Evolutionary conservation across 192 early-diverging fungal species (phyloP), one percentile per base, ranked within the genome.

Genomic region (Rhizoclosmatium globosum): DNA sequence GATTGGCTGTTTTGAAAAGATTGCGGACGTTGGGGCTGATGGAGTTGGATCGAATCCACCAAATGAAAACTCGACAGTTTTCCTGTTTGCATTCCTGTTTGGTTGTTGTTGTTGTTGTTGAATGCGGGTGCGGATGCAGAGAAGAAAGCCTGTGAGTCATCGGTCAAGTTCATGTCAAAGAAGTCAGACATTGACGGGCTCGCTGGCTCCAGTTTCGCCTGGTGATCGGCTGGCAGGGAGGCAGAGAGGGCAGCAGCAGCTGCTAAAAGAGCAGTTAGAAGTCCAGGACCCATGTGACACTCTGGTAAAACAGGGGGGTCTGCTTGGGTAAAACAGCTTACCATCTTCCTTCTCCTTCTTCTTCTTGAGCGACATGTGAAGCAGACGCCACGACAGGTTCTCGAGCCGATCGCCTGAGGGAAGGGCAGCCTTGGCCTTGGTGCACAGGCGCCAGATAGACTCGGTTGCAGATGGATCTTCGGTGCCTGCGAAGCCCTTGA

Each of bases 381-480:
- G 93, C 82, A 94, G 88, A 39, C 95, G 82, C 95, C 95, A 96
- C 6, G 92, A 89, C 71, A 94, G 71, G 80, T 95, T 96, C 80
- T 96, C 95, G 6, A 95, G 84, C 42, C 95, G 82, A 42, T 86
- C 86, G 13, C 94, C 95, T 47, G 94, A 88, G 15, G 93, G 92
- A 43, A 96, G 76, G 4, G 89, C 89, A 48, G 92, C 89, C 81
- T 94, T 94, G 45, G 93, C 93, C 82, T 94, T 94, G 7, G 92
- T 91, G 65, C 88, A 94, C 70, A 96, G 82, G 46, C 87, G 84
- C 95, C 95, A 96, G 4, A 92, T 80, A 62, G 93, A 64, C 86
- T 88, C 15, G 85, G 60, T 79, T 47, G 86, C 83, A 4, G 65
- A 58, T n/a, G 83, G 68, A 7, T 56, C 43, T 15, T 57, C 75